Evolutionary conservation across 202 grass and related monocot species (phyloP), one percentile per base, ranked within the genome.

Genomic region (Setaria italica): DNA sequence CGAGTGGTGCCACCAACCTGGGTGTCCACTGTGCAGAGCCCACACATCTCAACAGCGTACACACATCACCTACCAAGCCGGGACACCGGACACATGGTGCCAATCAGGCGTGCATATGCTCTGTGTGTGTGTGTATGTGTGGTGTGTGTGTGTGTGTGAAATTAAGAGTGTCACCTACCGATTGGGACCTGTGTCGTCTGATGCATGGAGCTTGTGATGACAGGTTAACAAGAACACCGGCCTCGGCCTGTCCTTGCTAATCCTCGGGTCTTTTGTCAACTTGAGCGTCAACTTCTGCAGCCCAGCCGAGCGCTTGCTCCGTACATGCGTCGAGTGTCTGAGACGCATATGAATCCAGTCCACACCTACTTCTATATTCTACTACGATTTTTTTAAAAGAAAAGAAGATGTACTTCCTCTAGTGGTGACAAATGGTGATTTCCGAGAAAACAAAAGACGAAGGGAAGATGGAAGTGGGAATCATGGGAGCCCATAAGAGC

Each of bases 41-140:
- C 48, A 50, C 65, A 67, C 62, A 42, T 67, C 65, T 42, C 65
- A 42, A 67, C 65, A 68, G 65, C 65, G 2, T 35, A 42, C 35
- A 39, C 37, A 67, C 65, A 42, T 20, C 10, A 67, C 65, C 65
- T 42, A 67, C 65, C 65, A 42, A 42, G 35, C 19, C 65, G 65
- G 65, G 65, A n/a, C 34, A 41, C 34, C 2, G 37, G 37, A 42
- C 43, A 45, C 43, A 17, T 66, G 63, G 5, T 35, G 0, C 9
- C 12, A 19, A 55, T 35, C 47, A 49, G 47, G 47, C 47, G 62
- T 1, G 33, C 12, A 39, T 39, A 39, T 39, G 37, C 37, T 35
- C 2, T 35, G 34, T 39, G 25, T 25, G 25, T 25, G 25, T 25
- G 25, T 25, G 25, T 25, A 25, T 25, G 25, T 25, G 25, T 25